Percentiles rank a stretch among this genome's conserved stretches.
Conservation (phyloP, 345 rosid genomes). For the Brassica cretica region DNA sequence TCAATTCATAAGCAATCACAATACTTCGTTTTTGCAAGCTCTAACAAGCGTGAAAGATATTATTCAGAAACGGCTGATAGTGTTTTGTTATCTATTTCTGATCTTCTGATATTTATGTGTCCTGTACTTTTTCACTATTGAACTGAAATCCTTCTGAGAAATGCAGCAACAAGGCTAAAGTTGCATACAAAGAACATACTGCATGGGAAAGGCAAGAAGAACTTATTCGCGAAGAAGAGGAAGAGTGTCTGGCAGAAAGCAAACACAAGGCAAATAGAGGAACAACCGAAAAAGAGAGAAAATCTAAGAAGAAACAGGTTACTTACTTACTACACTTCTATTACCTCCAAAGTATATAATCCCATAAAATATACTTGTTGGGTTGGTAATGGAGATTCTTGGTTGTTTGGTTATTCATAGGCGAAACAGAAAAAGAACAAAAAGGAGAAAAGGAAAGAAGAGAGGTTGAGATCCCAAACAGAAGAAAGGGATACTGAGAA, state of each 20-base stretch:
- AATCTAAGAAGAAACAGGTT: conserved; percentile 91
- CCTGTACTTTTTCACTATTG: conserved; percentile 2
- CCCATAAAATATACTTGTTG: not conserved
- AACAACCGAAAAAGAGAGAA: conserved; percentile 68
- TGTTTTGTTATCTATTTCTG: conserved; percentile 16
- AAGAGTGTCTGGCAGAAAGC: conserved; percentile 71
- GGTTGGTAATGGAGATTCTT: conserved; percentile 23
- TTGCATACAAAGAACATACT: conserved; percentile 92
- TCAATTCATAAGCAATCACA: conserved; percentile 4
- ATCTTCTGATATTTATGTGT: conserved; percentile 27
- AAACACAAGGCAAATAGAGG: conserved; percentile 85
- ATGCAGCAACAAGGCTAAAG: conserved; percentile 81
- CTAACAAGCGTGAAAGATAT: conserved; percentile 11
- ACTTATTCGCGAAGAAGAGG: conserved; percentile 96
- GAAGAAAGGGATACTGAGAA: conserved; percentile 50
- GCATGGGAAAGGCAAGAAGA: conserved; percentile 93
- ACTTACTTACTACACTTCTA: not conserved
- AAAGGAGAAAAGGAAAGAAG: conserved; percentile 79
- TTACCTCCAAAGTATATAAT: not conserved
- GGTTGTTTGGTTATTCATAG: conserved; percentile 39
- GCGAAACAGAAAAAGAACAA: conserved; percentile 84
- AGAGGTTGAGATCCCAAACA: conserved; percentile 39
- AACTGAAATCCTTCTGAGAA: conserved; percentile 34
- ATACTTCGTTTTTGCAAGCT: conserved; percentile 6
- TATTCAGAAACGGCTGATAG: conserved; percentile 15